phyloP scores from a whole-genome alignment of 192 early-diverging fungal species.

The Coemansia sp. region DNA sequence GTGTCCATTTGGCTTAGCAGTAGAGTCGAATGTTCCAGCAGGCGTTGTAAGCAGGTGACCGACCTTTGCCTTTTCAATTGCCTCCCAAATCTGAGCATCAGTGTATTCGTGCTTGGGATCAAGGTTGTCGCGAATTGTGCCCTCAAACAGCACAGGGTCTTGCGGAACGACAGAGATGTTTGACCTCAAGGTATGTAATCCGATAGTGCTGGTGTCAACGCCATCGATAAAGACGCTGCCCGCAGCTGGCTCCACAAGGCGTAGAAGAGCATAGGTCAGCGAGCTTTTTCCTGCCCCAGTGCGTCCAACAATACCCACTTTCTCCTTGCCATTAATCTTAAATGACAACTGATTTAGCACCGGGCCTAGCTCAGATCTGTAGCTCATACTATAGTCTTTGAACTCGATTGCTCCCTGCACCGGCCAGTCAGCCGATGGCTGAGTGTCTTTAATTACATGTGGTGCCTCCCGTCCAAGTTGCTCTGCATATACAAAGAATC shows the following conservation, averaged over 20 bases:
- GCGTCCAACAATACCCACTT: conserved; percentile 57
- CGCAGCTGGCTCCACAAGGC: conserved; percentile 57
- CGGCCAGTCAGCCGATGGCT: conserved; percentile 54
- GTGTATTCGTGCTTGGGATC: conserved; percentile 61
- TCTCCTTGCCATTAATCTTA: conserved; percentile 54
- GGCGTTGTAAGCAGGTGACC: conserved; percentile 4
- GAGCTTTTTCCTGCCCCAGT: conserved; percentile 68
- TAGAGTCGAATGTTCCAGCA: not conserved
- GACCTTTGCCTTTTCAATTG: conserved; percentile 45
- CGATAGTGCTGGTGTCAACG: conserved; percentile 60
- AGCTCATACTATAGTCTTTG: conserved; percentile 45
- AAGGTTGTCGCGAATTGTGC: conserved; percentile 70
- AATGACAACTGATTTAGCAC: conserved; percentile 48
- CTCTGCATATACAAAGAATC: conserved; percentile 21
- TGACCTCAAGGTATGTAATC: conserved; percentile 57
- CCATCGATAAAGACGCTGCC: conserved; percentile 59
- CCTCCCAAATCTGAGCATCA: conserved; percentile 71
- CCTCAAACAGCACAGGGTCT: conserved; percentile 69
- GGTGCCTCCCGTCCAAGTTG: conserved; percentile 62
- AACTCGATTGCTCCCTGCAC: conserved; percentile 45
- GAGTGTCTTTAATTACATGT: conserved; percentile 52
- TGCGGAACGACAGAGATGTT: conserved; percentile 64
- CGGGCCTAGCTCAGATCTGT: conserved; percentile 28
- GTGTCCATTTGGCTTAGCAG: not conserved
- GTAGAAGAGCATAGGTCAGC: conserved; percentile 58